phyloP scores from a whole-genome alignment of 192 early-diverging fungal genomes.

The Dispira simplex region DNA sequence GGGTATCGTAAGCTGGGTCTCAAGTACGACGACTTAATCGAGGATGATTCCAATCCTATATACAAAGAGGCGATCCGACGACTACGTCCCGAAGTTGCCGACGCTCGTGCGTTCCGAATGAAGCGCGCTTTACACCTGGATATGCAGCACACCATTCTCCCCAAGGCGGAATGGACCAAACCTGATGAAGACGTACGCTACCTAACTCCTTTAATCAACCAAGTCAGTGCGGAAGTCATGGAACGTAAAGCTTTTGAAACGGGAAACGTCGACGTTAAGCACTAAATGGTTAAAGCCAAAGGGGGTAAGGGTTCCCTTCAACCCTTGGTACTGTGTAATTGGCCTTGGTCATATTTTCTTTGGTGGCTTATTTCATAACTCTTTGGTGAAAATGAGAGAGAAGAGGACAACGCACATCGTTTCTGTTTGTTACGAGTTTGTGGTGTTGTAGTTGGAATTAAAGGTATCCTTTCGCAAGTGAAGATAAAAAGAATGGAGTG shows the following conservation, averaged over 20 bases:
- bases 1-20: slow-evolving; percentile 35
- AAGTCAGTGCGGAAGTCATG: slow-evolving; percentile 64
- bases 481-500: no score
- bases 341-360: no score
- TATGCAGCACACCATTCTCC: slow-evolving; percentile 50
- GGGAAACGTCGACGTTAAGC: slow-evolving; percentile 18
- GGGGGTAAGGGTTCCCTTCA: no score
- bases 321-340: no score
- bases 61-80: slow-evolving; percentile 72
- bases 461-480: no score
- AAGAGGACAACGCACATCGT: no score
- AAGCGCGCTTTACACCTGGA: slow-evolving; percentile 62
- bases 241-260: slow-evolving; percentile 62
- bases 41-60: slow-evolving; percentile 60
- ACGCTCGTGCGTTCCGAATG: slow-evolving; percentile 68
- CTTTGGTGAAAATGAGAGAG: no score
- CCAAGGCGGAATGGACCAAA: slow-evolving; percentile 56
- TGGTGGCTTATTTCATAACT: no score
- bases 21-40: slow-evolving; percentile 79
- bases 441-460: no score
- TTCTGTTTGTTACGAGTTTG: no score
- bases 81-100: slow-evolving; percentile 43
- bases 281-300: not conserved
- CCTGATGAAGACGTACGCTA: slow-evolving; percentile 74
- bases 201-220: slow-evolving; percentile 60